Evolutionary conservation across 2,329 filamentous ascomycete genomes (phyloP), one percentile per base, ranked within the genome.

Genomic region (Diaporthe humulicola): DNA sequence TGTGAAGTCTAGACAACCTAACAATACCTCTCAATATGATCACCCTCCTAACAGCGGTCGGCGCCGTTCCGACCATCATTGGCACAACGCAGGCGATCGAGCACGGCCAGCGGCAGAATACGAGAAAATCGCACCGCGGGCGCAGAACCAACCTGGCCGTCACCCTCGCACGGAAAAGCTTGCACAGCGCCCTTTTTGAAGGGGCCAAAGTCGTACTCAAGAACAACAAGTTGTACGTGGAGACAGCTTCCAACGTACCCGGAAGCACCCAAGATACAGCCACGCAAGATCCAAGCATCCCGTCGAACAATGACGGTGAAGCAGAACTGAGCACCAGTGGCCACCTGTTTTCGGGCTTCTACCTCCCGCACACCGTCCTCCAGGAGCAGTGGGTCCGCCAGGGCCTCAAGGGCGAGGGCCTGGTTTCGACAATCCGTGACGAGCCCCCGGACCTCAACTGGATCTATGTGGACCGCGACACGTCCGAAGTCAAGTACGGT

Each of bases 391-490:
- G 54, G 54, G 54, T 19, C 3, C 19, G 17, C 3, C 30, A n/a
- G 9, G 54, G 54, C 30, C 54, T 57, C 54, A 57, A n/a, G 54
- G 54, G 54, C 19, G 54, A 57, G 19, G 54, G 54, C 19, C 54
- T 57, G 30, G 54, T 57, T 0, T 57, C 54, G 1, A 57, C 54
- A 2, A 57, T 57, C 54, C 30, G 54, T 19, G 54, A 57, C 30
- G 54, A 33, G 54, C 54, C 54, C 8, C 30, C 54, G 9, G 54
- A 57, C 30, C 54, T 57, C 54, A 57, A 57, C 54, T 57, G 54
- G 54, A 7, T 57, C 54, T 57, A 57, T 30, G 19, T 57, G 19
- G 30, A 57, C 54, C 54, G 30, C 54, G 54, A 36, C 30, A 57
- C 54, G 30, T 28, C 7, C 54, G 54, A 57, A 9, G 54, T 57